Evolutionary conservation across 108 stramenopile species (phyloP).

Genomic region (Discostella stelligeroides): DNA sequence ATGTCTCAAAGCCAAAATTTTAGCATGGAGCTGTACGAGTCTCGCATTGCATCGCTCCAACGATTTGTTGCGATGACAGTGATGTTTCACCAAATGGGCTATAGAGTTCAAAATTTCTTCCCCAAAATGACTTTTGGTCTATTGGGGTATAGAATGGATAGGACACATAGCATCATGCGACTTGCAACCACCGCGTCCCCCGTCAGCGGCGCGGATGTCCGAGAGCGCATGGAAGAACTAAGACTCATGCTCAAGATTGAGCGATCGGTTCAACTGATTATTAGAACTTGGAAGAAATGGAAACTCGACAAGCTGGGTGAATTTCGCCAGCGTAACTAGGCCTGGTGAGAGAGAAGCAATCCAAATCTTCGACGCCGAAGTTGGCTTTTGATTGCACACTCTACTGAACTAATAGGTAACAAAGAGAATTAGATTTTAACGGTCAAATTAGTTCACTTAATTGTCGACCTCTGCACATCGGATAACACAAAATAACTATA

Average conservation of each 20-base stretch:
- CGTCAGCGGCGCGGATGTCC: conserved; percentile 53
- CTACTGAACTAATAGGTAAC: too few species aligned
- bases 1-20: conserved; percentile 50
- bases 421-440: too few species aligned
- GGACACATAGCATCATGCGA: conserved; percentile 58
- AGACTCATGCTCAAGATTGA: conserved; percentile 61
- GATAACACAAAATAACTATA: too few species aligned
- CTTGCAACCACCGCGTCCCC: conserved; percentile 56
- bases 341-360: too few species aligned
- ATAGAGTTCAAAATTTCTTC: conserved; percentile 44
- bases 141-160: conserved; percentile 51
- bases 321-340: too few species aligned
- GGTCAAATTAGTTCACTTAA: too few species aligned
- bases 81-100: conserved; percentile 68
- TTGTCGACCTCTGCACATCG: too few species aligned
- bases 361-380: too few species aligned
- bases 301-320: conserved; percentile 13
- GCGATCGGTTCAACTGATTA: conserved; percentile 63
- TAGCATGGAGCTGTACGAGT: conserved; percentile 60
- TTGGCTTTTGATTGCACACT: too few species aligned
- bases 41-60: conserved; percentile 53
- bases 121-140: conserved; percentile 47
- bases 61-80: conserved; percentile 59
- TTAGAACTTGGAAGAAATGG: conserved; percentile 48
- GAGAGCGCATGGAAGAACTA: conserved; percentile 67